Evolutionary conservation across 805 yeast genomes (phyloP).

Genomic region (Candida tallmaniae): DNA sequence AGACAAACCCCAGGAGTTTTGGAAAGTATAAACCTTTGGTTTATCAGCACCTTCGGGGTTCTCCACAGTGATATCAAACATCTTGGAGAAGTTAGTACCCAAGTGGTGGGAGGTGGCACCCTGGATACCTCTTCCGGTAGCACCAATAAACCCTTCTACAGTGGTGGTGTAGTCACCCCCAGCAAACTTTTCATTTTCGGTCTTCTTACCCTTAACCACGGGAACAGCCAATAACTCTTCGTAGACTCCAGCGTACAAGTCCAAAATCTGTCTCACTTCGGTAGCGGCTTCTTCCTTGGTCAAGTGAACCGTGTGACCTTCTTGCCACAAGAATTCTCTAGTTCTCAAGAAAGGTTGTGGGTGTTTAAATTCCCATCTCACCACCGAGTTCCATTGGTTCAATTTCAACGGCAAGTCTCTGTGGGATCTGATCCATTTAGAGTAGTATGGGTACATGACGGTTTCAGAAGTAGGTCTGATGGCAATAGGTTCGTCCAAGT

Average conservation of each 20-base stretch:
- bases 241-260: slow-evolving; percentile 79
- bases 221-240: slow-evolving; percentile 96
- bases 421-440: slow-evolving; percentile 98
- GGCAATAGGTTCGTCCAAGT: slow-evolving; percentile 96
- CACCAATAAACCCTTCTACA: slow-evolving; percentile 93
- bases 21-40: slow-evolving; percentile 86
- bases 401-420: slow-evolving; percentile 94
- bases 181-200: slow-evolving; percentile 97
- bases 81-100: slow-evolving; percentile 97
- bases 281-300: slow-evolving; percentile 73
- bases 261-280: slow-evolving; percentile 85
- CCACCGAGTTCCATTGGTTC: slow-evolving; percentile 99
- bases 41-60: slow-evolving; percentile 88
- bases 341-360: slow-evolving; percentile 99
- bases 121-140: slow-evolving; percentile 99
- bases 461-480: slow-evolving; percentile 99
- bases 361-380: slow-evolving; percentile 99
- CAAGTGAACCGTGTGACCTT: slow-evolving; percentile 97
- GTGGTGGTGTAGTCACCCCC: slow-evolving; percentile 97
- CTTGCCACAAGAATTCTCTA: slow-evolving; percentile 99
- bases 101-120: slow-evolving; percentile 98
- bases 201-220: slow-evolving; percentile 89
- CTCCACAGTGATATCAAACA: slow-evolving; percentile 95
- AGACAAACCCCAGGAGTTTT: slow-evolving; percentile 98
- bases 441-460: slow-evolving; percentile 98